Base-by-base conservation (phyloP, 2,329 filamentous ascomycete species). In the Hymenoscyphus linearis region DNA sequence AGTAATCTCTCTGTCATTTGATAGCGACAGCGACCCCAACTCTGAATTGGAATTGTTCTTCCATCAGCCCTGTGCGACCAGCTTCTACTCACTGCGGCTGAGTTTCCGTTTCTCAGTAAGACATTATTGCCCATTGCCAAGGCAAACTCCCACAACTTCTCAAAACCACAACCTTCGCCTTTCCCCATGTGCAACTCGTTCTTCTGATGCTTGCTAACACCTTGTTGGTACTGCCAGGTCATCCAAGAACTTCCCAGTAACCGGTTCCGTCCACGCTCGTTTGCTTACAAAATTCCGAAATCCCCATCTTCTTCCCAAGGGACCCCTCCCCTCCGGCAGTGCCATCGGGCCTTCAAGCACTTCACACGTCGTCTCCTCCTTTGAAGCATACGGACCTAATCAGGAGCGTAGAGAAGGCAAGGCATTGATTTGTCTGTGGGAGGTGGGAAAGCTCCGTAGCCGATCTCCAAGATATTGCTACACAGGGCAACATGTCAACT, bases 401-500 rank as follows among this genome's bases (percentile, higher is more conserved):
- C 12, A n/a, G 40, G 40, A 18, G n/a, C n/a, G 22, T 18, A n/a
- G 40, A 4, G 6, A 47, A 22, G 22, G 10, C 10, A 47, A 22
- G 22, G 10, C 4, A 22, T 22, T 12, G 7, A 47, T 22, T 47
- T 6, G 5, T 13, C n/a, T 22, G 6, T 47, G 18, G 25, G 58
- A 36, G 37, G 16, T 13, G 22, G 31, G n/a, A n/a, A 25, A 22
- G 47, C 25, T 22, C 53, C 31, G 47, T 10, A 16, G 47, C 16
- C 14, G 12, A 40, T 52, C 35, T 25, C 10, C 9, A 1, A 36
- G 25, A 50, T 47, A 22, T n/a, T 35, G 50, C 27, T 37, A n/a
- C 35, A 27, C 34, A 60, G 50, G 26, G 47, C 61, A 65, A 36
- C 13, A 70, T 70, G 67, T 62, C 67, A 53, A 64, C 65, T 50